Base-by-base conservation (phyloP, 2,329 filamentous ascomycete genomes). In the Venturiaceae sp. region DNA sequence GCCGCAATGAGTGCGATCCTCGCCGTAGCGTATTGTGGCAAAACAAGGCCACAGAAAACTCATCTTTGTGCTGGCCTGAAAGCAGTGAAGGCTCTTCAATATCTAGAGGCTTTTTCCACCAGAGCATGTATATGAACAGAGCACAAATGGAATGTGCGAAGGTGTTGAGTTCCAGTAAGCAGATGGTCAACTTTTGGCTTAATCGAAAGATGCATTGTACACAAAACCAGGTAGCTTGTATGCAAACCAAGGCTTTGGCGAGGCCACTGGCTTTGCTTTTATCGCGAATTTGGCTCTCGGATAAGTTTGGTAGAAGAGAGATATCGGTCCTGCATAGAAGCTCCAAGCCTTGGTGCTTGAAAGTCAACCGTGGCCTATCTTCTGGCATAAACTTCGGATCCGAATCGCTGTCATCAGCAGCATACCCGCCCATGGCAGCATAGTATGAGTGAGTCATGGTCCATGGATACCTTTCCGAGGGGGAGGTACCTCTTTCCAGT, bases 131-230 rank as follows among this genome's bases (percentile, higher is more conserved):
- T 0, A 71, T 62, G 1, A 68, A 61, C n/a, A 71, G 62, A 6
- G 68, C 67, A 53, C 69, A 69, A 13, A 69, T 9, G 39, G 67
- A 58, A 59, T 67, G 69, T 57, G 89, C 82, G 44, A 88, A 72
- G 19, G 84, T 74, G 62, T 86, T 82, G 14, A 83, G 69, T 55
- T 85, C 80, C 55, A 88, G 75, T 2, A 92, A 68, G 14, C 82
- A 79, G 13, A 71, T 60, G 0, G 68, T 65, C 2, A 70, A 58
- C 5, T 63, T 39, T 37, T 57, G 52, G 3, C 58, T 57, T 5
- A 69, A 55, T 14, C 69, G 62, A 14, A 59, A 62, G 13, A 68
- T 58, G 9, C 63, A 62, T 58, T 71, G 68, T 5, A 67, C 52
- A 23, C 69, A 63, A 62, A 72, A 66, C 69, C 69, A 72, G 64